phyloP scores from a whole-genome alignment of 306 rosid species.

The Acacia melanoxylon region DNA sequence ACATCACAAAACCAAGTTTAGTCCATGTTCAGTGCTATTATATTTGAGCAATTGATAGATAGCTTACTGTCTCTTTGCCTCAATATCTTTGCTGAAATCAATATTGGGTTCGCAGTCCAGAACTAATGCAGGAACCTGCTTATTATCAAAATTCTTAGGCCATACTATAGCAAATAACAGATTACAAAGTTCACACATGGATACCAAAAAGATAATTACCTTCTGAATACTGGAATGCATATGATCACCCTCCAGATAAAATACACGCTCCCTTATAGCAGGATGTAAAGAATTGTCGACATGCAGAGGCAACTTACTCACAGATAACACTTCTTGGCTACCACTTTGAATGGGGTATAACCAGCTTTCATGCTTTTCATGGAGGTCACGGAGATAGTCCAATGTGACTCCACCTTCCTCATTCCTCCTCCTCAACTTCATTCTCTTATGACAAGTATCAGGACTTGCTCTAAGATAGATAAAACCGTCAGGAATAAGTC shows the following conservation, averaged over 20 bases:
- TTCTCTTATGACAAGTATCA: slow-evolving; percentile 93
- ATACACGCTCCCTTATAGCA: slow-evolving; percentile 85
- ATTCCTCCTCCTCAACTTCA: slow-evolving; percentile 74
- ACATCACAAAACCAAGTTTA: background rate
- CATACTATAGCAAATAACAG: background rate
- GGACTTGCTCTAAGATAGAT: slow-evolving; percentile 99
- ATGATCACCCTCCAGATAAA: slow-evolving; percentile 89
- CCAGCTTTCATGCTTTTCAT: slow-evolving; percentile 98
- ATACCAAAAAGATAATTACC: slow-evolving; percentile 46
- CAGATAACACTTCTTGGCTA: slow-evolving; percentile 72
- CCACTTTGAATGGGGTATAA: slow-evolving; percentile 80
- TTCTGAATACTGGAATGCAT: slow-evolving; percentile 97
- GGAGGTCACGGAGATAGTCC: slow-evolving; percentile 80
- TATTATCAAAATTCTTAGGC: slow-evolving; percentile 24
- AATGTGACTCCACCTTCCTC: slow-evolving; percentile 92
- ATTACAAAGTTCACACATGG: slow-evolving; percentile 11
- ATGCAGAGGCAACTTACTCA: slow-evolving; percentile 65
- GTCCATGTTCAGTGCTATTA: background rate
- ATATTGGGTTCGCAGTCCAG: slow-evolving; percentile 98
- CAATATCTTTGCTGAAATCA: slow-evolving; percentile 91
- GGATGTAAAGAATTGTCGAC: slow-evolving; percentile 80
- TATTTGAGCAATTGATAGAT: slow-evolving; percentile 24
- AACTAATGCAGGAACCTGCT: slow-evolving; percentile 96
- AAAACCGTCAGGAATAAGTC: slow-evolving; percentile 92
- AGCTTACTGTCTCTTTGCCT: slow-evolving; percentile 92